Percentiles rank a stretch among this genome's conserved stretches.
phyloP scores from a whole-genome alignment of 2,329 filamentous ascomycete genomes.

The Proliferodiscus dingleyae region DNA sequence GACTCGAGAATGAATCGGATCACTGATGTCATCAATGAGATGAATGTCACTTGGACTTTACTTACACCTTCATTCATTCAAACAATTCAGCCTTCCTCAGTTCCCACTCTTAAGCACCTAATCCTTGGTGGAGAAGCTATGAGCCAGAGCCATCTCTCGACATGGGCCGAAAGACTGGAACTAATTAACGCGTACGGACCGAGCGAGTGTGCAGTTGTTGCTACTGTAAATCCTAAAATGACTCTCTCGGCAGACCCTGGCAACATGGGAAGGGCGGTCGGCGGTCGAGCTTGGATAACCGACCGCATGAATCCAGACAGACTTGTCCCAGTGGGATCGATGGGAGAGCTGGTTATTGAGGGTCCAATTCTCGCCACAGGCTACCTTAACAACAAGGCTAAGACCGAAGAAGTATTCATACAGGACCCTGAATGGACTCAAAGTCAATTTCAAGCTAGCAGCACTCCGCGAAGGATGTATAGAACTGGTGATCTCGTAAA shows the following conservation, averaged over 20 bases:
- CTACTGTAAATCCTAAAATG: slow-evolving; percentile 11
- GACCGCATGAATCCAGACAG: slow-evolving; percentile 2
- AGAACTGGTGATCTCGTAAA: slow-evolving; percentile 43
- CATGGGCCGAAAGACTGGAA: slow-evolving; percentile 34
- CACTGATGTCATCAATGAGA: slow-evolving; percentile 25
- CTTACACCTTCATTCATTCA: slow-evolving; percentile 30
- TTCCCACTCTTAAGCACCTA: slow-evolving; percentile 23
- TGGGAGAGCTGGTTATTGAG: slow-evolving; percentile 22
- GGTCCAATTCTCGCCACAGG: slow-evolving; percentile 55
- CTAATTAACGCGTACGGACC: slow-evolving; percentile 41
- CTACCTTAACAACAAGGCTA: slow-evolving; percentile 46
- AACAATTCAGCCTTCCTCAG: slow-evolving; percentile 19
- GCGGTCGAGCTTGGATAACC: slow-evolving; percentile 1
- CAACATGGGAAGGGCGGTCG: slow-evolving; percentile 6
- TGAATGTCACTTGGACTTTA: slow-evolving; percentile 21
- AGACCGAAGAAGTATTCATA: slow-evolving; percentile 5
- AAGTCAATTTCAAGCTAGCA: neutral
- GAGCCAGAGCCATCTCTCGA: slow-evolving; percentile 34
- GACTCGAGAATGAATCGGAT: slow-evolving; percentile 35
- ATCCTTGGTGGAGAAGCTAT: slow-evolving; percentile 31
- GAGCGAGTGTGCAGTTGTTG: slow-evolving; percentile 17
- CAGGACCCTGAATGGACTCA: neutral
- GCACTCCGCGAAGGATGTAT: slow-evolving; percentile 42
- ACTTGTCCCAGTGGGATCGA: slow-evolving; percentile 5
- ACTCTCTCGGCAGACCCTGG: neutral